These are phyloP conservation scores for Solanum paucissectum DNA, from an alignment of 257 asterid species.

Conservation along the genomic window DNA sequence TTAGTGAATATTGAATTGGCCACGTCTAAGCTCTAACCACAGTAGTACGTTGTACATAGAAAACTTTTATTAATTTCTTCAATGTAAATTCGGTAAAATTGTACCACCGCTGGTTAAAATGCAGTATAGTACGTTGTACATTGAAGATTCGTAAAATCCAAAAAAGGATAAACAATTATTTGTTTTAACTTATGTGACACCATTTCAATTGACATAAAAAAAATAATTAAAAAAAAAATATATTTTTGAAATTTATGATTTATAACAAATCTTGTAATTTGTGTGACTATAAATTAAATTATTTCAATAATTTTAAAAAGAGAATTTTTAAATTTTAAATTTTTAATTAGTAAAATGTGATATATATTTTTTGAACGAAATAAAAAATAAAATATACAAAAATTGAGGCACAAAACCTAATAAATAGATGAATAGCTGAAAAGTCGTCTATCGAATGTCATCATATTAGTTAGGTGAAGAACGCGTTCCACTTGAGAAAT, in stretches of 20 bases:
- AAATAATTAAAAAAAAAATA: no score
- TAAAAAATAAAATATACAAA: no score
- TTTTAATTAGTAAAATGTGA: no score
- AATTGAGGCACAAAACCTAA: background rate
- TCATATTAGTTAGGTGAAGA: background rate
- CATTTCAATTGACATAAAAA: no score
- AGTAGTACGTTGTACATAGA: background rate
- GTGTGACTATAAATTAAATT: no score
- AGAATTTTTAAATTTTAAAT: no score
- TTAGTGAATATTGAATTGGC: background rate
- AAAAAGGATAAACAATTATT: background rate
- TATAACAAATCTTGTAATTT: no score
- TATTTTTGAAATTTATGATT: no score
- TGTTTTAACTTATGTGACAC: no score
- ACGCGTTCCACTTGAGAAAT: background rate
- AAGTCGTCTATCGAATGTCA: background rate
- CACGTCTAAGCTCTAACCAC: background rate
- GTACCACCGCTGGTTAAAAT: background rate
- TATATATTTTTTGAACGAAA: no score
- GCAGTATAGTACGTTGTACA: background rate
- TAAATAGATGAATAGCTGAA: background rate
- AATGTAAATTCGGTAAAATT: background rate
- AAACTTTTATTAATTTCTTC: background rate
- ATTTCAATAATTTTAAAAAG: no score
- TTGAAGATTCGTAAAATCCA: background rate